Conservation (phyloP, 1,284 basidiomycete species). For the Apiotrichum sp. region DNA sequence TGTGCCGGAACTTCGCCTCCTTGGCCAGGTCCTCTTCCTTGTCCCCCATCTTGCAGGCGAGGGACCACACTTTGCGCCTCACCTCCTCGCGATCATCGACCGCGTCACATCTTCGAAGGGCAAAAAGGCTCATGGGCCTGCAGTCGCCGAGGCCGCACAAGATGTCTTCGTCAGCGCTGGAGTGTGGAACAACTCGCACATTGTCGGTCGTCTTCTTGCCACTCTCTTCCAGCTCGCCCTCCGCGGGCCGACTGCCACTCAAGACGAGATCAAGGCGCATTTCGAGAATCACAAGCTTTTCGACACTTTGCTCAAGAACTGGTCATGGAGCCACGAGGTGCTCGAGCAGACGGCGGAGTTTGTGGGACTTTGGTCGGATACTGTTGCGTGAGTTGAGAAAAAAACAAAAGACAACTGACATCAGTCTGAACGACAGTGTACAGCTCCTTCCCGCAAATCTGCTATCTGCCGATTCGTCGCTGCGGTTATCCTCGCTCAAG, state of each 20-base stretch:
- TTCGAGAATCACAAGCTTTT: conserved; percentile 47
- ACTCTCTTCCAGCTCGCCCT: conserved; percentile 43
- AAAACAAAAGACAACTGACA: neutral
- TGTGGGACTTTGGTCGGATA: conserved; percentile 46
- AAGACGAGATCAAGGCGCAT: conserved; percentile 15
- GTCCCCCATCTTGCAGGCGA: conserved; percentile 28
- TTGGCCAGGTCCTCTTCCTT: conserved; percentile 31
- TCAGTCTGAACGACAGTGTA: conserved; percentile 1
- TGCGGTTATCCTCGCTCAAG: conserved; percentile 43
- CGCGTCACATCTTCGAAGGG: conserved; percentile 3
- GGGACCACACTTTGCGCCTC: conserved; percentile 18
- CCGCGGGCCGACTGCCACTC: conserved; percentile 24
- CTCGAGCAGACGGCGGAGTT: conserved; percentile 55
- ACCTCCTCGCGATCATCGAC: conserved; percentile 11
- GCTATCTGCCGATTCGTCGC: conserved; percentile 48
- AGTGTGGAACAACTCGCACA: conserved; percentile 34
- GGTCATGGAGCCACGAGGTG: conserved; percentile 57
- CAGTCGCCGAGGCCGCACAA: conserved; percentile 1
- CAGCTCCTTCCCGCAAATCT: conserved; percentile 37
- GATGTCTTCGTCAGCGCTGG: conserved; percentile 23
- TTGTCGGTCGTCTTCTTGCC: conserved; percentile 21
- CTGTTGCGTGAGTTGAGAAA: conserved; percentile 19
- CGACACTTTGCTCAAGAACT: conserved; percentile 49
- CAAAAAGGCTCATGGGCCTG: neutral
- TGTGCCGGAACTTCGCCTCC: conserved; percentile 19